phyloP scores from a whole-genome alignment of 306 rosid genomes.

The Vigna angularis region DNA sequence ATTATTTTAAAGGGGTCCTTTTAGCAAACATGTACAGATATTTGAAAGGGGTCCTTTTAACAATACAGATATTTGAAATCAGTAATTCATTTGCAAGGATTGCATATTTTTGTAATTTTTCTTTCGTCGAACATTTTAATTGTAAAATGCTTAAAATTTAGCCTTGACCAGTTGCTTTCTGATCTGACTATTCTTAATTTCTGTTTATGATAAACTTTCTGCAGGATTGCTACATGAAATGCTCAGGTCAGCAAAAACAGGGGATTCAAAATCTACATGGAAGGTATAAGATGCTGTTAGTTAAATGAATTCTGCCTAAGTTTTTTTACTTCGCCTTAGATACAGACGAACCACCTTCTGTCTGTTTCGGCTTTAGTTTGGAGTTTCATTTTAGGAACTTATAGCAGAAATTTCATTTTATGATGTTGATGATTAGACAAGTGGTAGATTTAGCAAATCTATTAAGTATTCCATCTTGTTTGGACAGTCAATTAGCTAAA shows the following conservation, averaged over 20 bases:
- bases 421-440: constrained; percentile 32
- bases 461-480: neutral
- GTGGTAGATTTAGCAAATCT: constrained; percentile 3
- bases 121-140: constrained; percentile 30
- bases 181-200: constrained; percentile 29
- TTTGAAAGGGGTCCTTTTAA: neutral
- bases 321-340: constrained; percentile 17
- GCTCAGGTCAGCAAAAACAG: constrained; percentile 90
- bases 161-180: constrained; percentile 28
- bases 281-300: constrained; percentile 67
- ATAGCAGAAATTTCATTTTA: constrained; percentile 15
- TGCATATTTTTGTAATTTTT: constrained; percentile 6
- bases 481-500: neutral
- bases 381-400: constrained; percentile 37
- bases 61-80: constrained; percentile 33
- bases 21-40: constrained; percentile 12
- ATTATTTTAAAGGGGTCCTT: constrained; percentile 10
- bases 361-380: constrained; percentile 29
- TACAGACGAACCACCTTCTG: constrained; percentile 17
- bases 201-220: constrained; percentile 38
- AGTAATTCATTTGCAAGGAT: constrained; percentile 31
- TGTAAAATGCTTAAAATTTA: constrained; percentile 18
- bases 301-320: constrained; percentile 20
- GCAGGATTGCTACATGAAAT: constrained; percentile 91
- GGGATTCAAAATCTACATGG: constrained; percentile 98